phyloP scores from a whole-genome alignment of 345 rosid species.

The Eucalyptus sideroxylon region DNA sequence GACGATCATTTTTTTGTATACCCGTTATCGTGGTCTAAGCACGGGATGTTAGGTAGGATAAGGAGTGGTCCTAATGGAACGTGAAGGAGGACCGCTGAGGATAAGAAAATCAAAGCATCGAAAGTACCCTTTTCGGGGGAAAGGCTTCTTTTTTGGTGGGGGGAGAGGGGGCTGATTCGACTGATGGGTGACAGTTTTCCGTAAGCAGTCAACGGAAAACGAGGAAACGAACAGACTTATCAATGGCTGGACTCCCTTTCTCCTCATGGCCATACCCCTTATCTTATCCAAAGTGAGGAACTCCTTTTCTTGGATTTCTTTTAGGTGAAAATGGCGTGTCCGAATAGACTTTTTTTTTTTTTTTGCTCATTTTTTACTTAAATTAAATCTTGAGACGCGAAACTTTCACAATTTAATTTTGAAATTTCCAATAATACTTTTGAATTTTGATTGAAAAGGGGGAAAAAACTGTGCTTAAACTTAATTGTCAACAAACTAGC shows the following conservation, averaged over 20 bases:
- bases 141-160: not conserved
- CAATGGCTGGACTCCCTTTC: not conserved
- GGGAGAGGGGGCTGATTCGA: not conserved
- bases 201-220: not conserved
- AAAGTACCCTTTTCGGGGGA: not conserved
- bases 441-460: not conserved
- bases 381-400: not conserved
- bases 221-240: not conserved
- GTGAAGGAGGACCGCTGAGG: not conserved
- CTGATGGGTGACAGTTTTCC: not conserved
- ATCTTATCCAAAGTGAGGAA: not conserved
- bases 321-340: not conserved
- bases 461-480: not conserved
- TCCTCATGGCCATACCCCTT: not conserved
- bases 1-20: too few species aligned
- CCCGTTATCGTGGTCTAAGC: not conserved
- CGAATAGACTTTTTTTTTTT: not conserved
- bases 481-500: not conserved
- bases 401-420: not conserved
- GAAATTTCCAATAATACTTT: not conserved
- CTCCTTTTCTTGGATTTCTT: not conserved
- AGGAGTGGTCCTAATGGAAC: not conserved
- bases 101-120: not conserved
- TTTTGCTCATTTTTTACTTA: not conserved
- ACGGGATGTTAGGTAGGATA: not conserved